Base-by-base conservation (phyloP, 2,329 filamentous ascomycete species). In the Chaetomium olivaceum region DNA sequence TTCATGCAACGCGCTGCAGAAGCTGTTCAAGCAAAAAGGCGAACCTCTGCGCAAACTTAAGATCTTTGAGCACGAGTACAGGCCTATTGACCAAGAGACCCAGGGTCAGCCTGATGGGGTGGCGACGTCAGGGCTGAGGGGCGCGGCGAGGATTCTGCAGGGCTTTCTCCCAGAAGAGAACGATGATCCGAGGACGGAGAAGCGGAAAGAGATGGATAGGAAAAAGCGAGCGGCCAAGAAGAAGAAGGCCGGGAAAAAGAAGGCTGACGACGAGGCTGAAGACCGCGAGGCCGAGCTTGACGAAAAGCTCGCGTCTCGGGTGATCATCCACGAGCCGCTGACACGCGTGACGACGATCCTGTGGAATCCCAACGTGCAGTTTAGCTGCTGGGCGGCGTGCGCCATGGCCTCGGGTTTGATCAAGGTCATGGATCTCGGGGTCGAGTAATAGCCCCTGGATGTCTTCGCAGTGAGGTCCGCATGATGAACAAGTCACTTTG, bases 321-420 rank as follows among this genome's bases (percentile, higher is more conserved):
- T 80, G 4, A 77, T 83, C 4, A 80, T 89, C 12, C 84, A 88
- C 71, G 89, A 91, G 63, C 84, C 89, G 57, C 78, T 83, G 68
- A 89, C 86, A 11, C 83, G 88, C 56, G 79, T 91, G 68, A 87
- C 87, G 5, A 80, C 82, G 1, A 78, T 89, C 27, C 82, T 83
- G 50, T 91, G 89, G 89, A 91, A 91, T 72, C 87, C 88, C 1
- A 91, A 91, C 71, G 74, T 81, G 43, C 78, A 81, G n/a, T 88
- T 82, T 71, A 87, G 87, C 14, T 88, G 83, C 70, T 90, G 89
- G 88, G 87, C 86, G 2, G 87, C 87, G 11, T 85, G 84, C 3
- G 87, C 86, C 0, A 83, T 89, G 82, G 89, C 83, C 0, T 90
- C 87, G 31, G 89, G 89, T 0, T 74, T 92, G 66, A 80, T 91